These are phyloP conservation scores for Comarum palustre DNA, from an alignment of 306 rosid species.

Conservation along the genomic window DNA sequence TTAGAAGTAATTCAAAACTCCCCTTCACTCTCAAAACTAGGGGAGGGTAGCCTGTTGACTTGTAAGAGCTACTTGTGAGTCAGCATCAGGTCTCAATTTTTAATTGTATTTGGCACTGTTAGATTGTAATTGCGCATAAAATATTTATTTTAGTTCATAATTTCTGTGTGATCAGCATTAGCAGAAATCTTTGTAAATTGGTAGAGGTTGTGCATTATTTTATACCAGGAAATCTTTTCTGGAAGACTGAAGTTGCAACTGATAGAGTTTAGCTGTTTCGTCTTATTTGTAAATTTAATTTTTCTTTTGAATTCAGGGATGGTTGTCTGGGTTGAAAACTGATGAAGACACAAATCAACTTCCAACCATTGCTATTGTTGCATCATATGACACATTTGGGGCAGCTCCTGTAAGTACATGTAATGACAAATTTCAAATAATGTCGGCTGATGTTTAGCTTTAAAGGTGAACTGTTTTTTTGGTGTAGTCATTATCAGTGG, in stretches of 20 bases:
- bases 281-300: neutral
- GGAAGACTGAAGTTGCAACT: neutral
- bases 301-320: constrained; percentile 60
- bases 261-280: neutral
- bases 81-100: neutral
- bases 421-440: constrained; percentile 19
- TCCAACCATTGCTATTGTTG: constrained; percentile 96
- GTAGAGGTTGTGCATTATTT: neutral
- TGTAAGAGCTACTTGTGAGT: neutral
- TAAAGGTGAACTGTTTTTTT: constrained; percentile 29
- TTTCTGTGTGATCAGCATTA: neutral
- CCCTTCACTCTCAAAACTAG: too few species aligned
- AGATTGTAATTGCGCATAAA: neutral
- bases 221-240: neutral
- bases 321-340: constrained; percentile 88
- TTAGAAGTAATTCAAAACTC: too few species aligned
- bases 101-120: neutral
- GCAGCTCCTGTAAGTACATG: constrained; percentile 86
- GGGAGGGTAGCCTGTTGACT: neutral
- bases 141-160: neutral
- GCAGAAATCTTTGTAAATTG: neutral
- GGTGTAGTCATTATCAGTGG: constrained; percentile 85
- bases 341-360: constrained; percentile 86
- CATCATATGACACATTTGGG: constrained; percentile 97
- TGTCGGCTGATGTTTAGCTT: constrained; percentile 20